A percentile compares a stretch with the other conserved stretches of the same genome.
These are phyloP conservation scores for Aspergillus tanneri DNA, from an alignment of 2,329 filamentous ascomycete species.

Conservation along the genomic window DNA sequence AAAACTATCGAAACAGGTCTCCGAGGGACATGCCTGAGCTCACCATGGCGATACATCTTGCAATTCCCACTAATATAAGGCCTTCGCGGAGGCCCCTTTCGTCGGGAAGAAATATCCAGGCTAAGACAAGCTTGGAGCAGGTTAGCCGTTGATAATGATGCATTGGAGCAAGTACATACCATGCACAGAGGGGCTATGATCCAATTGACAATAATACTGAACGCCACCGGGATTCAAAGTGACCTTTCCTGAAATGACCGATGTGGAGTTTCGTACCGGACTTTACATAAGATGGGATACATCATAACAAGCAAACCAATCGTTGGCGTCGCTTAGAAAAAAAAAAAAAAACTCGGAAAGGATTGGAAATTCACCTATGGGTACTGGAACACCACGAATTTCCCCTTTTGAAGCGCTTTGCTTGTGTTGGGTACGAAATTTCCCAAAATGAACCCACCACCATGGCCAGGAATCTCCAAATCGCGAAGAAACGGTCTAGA, in stretches of 20 bases:
- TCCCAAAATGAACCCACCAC: conserved; percentile 69
- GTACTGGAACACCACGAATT: conserved; percentile 68
- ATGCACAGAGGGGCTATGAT: conserved; percentile 78
- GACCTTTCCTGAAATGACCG: conserved; percentile 59
- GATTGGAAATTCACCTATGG: conserved; percentile 54
- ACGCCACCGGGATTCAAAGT: conserved; percentile 73
- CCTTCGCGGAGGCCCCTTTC: conserved; percentile 57
- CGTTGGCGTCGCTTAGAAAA: conserved; percentile 48
- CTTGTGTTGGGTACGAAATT: conserved; percentile 68
- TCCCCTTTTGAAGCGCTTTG: conserved; percentile 63
- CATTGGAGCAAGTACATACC: conserved; percentile 49
- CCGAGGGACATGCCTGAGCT: conserved; percentile 12
- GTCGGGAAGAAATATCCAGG: conserved; percentile 56
- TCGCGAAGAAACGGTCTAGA: conserved; percentile 22
- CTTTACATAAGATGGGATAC: conserved; percentile 89
- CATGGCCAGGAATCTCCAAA: conserved; percentile 80
- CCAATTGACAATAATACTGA: conserved; percentile 79
- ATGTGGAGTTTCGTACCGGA: conserved; percentile 74
- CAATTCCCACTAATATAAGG: conserved; percentile 78
- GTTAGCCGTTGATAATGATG: not conserved
- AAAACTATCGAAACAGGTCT: not conserved
- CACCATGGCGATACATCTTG: conserved; percentile 86
- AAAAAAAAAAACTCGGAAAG: not conserved
- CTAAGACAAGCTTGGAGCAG: conserved; percentile 46
- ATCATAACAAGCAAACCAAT: conserved; percentile 86